Evolutionary conservation across 2,329 filamentous ascomycete species (phyloP).

Genomic region (Capronia coronata): DNA sequence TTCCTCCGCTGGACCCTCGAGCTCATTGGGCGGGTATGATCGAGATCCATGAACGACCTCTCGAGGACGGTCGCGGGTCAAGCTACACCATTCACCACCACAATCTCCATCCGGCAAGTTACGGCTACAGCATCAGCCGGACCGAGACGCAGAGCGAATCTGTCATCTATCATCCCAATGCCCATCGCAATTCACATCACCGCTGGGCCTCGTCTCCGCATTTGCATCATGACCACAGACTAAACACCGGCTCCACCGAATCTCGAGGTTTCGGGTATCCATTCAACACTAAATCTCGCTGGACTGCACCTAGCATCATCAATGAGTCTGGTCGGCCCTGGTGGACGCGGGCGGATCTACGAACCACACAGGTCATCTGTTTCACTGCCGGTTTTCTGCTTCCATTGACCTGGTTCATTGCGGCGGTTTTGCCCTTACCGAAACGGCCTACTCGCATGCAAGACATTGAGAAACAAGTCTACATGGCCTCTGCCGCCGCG

Average conservation of each 20-base stretch:
- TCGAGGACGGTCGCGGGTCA: slow-evolving; percentile 17
- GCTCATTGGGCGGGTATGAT: slow-evolving; percentile 38
- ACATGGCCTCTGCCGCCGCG: slow-evolving; percentile 11
- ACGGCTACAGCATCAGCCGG: slow-evolving; percentile 42
- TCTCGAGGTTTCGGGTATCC: slow-evolving; percentile 26
- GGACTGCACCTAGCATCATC: slow-evolving; percentile 60
- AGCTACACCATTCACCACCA: slow-evolving; percentile 20
- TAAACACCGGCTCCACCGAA: slow-evolving; percentile 30
- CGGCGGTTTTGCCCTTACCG: slow-evolving; percentile 66
- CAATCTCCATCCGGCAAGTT: slow-evolving; percentile 30
- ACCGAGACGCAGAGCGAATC: slow-evolving; percentile 19
- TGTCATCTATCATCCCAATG: slow-evolving; percentile 35
- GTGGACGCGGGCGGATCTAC: slow-evolving; percentile 48
- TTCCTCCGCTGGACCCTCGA: slow-evolving; percentile 39
- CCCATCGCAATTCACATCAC: slow-evolving; percentile 2
- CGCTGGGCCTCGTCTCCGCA: slow-evolving; percentile 55
- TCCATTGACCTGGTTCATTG: slow-evolving; percentile 74
- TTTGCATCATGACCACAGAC: slow-evolving; percentile 57
- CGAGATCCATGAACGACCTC: slow-evolving; percentile 19
- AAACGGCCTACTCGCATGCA: slow-evolving; percentile 49
- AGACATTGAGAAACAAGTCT: slow-evolving; percentile 34
- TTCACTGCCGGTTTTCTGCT: slow-evolving; percentile 74
- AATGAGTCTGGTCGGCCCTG: slow-evolving; percentile 54
- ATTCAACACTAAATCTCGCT: slow-evolving; percentile 42
- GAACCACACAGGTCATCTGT: slow-evolving; percentile 67